phyloP scores from a whole-genome alignment of 495 filamentous ascomycete genomes.

The Penicillium robsamsonii region DNA sequence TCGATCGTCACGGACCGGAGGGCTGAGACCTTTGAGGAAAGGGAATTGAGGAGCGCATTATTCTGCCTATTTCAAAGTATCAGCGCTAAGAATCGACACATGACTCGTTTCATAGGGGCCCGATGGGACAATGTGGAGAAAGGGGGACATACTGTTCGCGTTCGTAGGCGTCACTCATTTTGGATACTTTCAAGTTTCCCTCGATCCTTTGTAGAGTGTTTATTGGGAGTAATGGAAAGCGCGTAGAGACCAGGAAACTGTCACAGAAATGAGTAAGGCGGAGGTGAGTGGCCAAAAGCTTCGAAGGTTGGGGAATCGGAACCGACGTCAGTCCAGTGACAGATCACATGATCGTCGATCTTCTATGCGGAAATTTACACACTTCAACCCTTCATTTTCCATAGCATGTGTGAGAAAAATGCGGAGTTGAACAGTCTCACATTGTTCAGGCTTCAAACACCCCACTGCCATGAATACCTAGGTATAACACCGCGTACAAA shows the following conservation, averaged over 20 bases:
- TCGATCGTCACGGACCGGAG: slow-evolving; percentile 96
- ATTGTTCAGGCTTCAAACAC: neutral
- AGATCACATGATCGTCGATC: slow-evolving; percentile 1
- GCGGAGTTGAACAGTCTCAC: neutral
- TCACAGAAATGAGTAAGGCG: neutral
- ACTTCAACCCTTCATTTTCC: neutral
- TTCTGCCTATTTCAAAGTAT: slow-evolving; percentile 65
- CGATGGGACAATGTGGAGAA: slow-evolving; percentile 1
- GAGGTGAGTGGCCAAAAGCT: slow-evolving; percentile 4
- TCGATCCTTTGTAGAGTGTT: neutral
- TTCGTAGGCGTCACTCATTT: slow-evolving; percentile 94
- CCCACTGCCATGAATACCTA: neutral
- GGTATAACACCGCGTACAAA: neutral
- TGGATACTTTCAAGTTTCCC: slow-evolving; percentile 13
- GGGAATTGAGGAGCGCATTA: slow-evolving; percentile 89
- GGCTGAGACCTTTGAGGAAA: slow-evolving; percentile 84
- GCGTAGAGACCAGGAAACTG: neutral
- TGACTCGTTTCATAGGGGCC: neutral
- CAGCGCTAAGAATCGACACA: slow-evolving; percentile 4
- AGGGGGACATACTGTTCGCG: slow-evolving; percentile 64
- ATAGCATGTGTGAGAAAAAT: neutral
- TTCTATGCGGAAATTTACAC: neutral
- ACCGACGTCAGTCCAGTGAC: slow-evolving; percentile 4
- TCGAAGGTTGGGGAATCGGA: neutral
- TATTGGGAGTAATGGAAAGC: neutral